Evolutionary conservation across 176 grass and related monocot species (phyloP).

Genomic region (Rhynchospora breviuscula): DNA sequence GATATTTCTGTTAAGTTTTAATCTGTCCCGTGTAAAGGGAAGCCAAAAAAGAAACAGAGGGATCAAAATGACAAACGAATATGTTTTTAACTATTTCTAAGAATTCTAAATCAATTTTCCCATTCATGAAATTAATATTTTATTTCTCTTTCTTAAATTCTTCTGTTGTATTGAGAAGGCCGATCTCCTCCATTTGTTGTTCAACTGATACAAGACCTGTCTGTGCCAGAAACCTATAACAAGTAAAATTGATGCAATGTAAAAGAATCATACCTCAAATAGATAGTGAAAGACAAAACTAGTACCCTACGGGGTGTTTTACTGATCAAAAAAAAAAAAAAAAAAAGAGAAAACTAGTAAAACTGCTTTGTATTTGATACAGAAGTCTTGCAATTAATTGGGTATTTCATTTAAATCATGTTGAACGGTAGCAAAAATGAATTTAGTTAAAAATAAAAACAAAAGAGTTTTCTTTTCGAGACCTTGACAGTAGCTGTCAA

Average conservation of each 20-base stretch:
- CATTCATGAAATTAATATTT: slow-evolving; percentile 1
- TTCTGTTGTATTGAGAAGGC: slow-evolving; percentile 47
- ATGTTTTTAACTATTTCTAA: neutral
- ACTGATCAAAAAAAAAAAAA: no score
- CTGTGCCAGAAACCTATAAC: slow-evolving; percentile 74
- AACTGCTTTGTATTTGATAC: neutral
- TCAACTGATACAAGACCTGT: slow-evolving; percentile 79
- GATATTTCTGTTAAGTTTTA: neutral
- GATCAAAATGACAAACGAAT: neutral
- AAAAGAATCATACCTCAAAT: neutral
- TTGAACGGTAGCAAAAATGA: neutral
- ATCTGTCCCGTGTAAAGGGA: neutral
- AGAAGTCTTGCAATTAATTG: neutral
- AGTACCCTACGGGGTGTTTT: no score
- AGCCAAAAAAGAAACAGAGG: neutral
- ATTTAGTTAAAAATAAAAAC: neutral
- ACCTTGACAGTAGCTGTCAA: no score
- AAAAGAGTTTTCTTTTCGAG: no score
- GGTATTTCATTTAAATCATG: neutral
- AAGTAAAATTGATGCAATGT: neutral
- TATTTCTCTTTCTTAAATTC: slow-evolving; percentile 40
- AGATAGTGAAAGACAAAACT: neutral
- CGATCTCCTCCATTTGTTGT: slow-evolving; percentile 90
- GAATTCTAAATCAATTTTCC: neutral
- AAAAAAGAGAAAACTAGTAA: neutral